Base-by-base conservation (phyloP, 75 land plant species). In the Pinus albicaulis region DNA sequence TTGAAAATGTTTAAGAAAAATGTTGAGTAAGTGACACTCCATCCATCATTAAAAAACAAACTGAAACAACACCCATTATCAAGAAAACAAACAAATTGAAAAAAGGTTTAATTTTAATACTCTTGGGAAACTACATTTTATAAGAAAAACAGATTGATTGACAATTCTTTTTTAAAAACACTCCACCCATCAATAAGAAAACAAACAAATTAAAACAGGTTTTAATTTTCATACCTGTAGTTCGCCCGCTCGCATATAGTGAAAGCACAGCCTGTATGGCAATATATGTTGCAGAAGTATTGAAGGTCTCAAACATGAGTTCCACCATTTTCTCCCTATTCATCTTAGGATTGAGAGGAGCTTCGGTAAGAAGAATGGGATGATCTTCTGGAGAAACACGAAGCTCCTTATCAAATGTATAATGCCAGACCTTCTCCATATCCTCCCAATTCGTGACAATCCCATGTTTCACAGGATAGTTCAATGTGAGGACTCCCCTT, bases 341-440 rank as follows among this genome's bases (percentile, higher is more conserved):
- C 4, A 60, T 76, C 68, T 82, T 80, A 12, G 89, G 89, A 75
- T 87, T 87, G 14, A 87, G 76, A 1, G 88, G 88, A 12, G 88
- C 82, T 31, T 87, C 89, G 14, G 89, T 87, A 15, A 87, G 80
- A 57, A 87, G 83, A 22, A 87, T 79, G 74, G 89, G 89, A 64
- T 87, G 89, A 56, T 87, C 89, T 56, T 87, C 89, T 16, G 89
- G 87, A 11, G 89, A 83, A 20, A 84, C 88, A 56, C 88, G 88
- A 16, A 86, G 77, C 82, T 86, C 88, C 25, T 86, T 86, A 77
- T 79, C 80, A 78, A 86, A 86, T 14, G 88, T 86, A 44, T 86
- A 87, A 76, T 86, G 87, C 88, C 88, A 86, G 15, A 86, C 76
- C 57, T 83, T 83, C 81, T 85, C 86, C 87, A 85, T 85, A 81